Evolutionary conservation across 495 filamentous ascomycete species (phyloP), one percentile per base, ranked within the genome.

Genomic region (Aspergillus ostianus): DNA sequence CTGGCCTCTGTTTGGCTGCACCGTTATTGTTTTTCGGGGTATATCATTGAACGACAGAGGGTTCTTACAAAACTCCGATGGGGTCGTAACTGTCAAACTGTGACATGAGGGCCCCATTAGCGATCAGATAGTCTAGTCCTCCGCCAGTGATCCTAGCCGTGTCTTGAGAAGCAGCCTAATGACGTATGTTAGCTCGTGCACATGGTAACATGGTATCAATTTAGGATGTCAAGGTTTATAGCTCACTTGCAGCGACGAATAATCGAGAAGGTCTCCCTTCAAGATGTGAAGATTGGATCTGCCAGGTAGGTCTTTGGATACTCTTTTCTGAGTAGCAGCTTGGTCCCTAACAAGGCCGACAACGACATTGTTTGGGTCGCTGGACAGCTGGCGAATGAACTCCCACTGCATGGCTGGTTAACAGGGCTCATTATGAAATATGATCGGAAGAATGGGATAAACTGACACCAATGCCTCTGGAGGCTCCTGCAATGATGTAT

Each of bases 201-300:
- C 3, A 32, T 1, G 29, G 29, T 32, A 26, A 8, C 3, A 32
- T 1, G 29, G 29, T 32, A 26, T 26, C 23, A 32, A 6, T 2
- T 6, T 8, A 64, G 2, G 53, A 26, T 26, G 23, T n/a, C n/a
- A n/a, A n/a, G n/a, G n/a, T n/a, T n/a, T 26, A 26, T 26, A 26
- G 23, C 55, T 18, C 48, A 29, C 21, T 76, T 73, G 9, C 32
- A 82, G 55, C 13, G 69, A 68, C 13, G 69, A 65, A 45, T 70
- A 68, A 47, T 80, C 67, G 2, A 57, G 67, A 20, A 77, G 52
- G 57, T 84, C 77, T n/a, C 64, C 78, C 19, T 79, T 61, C 47
- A 81, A 18, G 53, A 83, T 74, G 57, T 80, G 75, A 32, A 82
- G 61, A 23, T 81, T 82, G 53, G 65, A 18, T 7, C 73, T 70